phyloP scores from a whole-genome alignment of 768 basidiomycete genomes.

The Gloeophyllum trabeum region DNA sequence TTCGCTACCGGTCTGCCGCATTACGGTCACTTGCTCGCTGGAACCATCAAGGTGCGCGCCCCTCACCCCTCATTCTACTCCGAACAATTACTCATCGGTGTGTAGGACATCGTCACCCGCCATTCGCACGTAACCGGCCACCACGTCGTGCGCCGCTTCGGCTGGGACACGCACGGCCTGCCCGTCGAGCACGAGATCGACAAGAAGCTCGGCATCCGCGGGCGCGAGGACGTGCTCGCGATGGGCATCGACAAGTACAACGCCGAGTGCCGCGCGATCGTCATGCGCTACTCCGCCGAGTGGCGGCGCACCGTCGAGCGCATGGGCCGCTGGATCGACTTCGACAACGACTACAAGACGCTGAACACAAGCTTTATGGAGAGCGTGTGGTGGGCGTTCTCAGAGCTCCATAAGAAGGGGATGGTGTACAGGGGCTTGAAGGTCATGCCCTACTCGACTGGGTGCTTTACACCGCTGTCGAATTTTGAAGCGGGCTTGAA shows the following conservation, averaged over 20 bases:
- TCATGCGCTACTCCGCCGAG: slow-evolving; percentile 92
- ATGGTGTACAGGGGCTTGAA: slow-evolving; percentile 88
- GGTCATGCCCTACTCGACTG: slow-evolving; percentile 98
- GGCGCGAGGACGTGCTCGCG: slow-evolving; percentile 84
- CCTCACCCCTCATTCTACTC: not conserved
- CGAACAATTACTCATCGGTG: slow-evolving; percentile 5
- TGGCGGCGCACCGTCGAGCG: slow-evolving; percentile 94
- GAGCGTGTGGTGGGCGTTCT: slow-evolving; percentile 98
- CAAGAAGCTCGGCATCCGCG: slow-evolving; percentile 86
- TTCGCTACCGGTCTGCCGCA: slow-evolving; percentile 96
- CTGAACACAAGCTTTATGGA: slow-evolving; percentile 93
- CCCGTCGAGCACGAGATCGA: slow-evolving; percentile 99
- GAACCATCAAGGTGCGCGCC: slow-evolving; percentile 75
- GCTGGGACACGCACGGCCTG: slow-evolving; percentile 98
- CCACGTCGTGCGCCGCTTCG: slow-evolving; percentile 89
- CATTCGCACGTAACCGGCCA: slow-evolving; percentile 90
- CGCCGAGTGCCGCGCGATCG: slow-evolving; percentile 89
- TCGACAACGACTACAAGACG: slow-evolving; percentile 99
- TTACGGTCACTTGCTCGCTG: slow-evolving; percentile 89
- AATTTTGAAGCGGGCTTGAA: slow-evolving; percentile 95
- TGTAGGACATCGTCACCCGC: slow-evolving; percentile 91
- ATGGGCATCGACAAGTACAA: slow-evolving; percentile 99
- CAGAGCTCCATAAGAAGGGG: slow-evolving; percentile 83
- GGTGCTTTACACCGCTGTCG: slow-evolving; percentile 89
- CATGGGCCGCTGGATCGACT: slow-evolving; percentile 99